A percentile compares a stretch with the other conserved stretches of the same genome.
These are phyloP conservation scores for Aspergillus texensis DNA, from an alignment of 2,329 filamentous ascomycete genomes.

Conservation along the genomic window DNA sequence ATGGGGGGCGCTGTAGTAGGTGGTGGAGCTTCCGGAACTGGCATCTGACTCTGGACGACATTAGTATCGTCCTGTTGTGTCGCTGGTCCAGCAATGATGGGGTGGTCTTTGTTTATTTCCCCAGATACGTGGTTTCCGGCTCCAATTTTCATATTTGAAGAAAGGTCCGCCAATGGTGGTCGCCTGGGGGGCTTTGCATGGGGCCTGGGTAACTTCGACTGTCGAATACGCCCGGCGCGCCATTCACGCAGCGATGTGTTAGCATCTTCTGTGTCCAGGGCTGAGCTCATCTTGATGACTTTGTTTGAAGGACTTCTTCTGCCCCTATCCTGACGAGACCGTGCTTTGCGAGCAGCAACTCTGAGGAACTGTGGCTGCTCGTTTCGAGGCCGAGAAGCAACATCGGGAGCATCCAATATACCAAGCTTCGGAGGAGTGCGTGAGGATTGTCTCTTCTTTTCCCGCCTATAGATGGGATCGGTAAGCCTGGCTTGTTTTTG, in stretches of 20 bases:
- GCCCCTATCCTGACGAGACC: slow-evolving; percentile 50
- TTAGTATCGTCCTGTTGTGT: slow-evolving; percentile 8
- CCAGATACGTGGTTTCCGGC: not conserved
- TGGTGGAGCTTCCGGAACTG: not conserved
- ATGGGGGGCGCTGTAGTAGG: not conserved
- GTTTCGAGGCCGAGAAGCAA: slow-evolving; percentile 28
- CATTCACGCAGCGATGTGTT: slow-evolving; percentile 54
- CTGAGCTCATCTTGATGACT: slow-evolving; percentile 55
- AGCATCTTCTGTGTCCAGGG: slow-evolving; percentile 58
- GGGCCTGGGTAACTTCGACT: slow-evolving; percentile 24
- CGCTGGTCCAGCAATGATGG: not conserved
- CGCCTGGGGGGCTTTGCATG: slow-evolving; percentile 24
- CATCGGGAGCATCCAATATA: slow-evolving; percentile 55
- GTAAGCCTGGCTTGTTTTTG: slow-evolving; percentile 42
- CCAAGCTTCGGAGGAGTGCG: slow-evolving; percentile 41
- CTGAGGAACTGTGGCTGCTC: slow-evolving; percentile 57
- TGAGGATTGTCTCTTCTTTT: slow-evolving; percentile 26
- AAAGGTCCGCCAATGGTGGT: slow-evolving; percentile 26
- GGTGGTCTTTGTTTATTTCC: slow-evolving; percentile 5
- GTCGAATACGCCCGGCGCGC: slow-evolving; percentile 50
- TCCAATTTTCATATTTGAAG: slow-evolving; percentile 20
- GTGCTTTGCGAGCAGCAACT: slow-evolving; percentile 57
- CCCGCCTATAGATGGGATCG: slow-evolving; percentile 30
- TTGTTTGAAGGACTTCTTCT: slow-evolving; percentile 57
- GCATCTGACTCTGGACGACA: not conserved